phyloP scores from a whole-genome alignment of 2,329 filamentous ascomycete species.

The Colletotrichum sansevieriae region DNA sequence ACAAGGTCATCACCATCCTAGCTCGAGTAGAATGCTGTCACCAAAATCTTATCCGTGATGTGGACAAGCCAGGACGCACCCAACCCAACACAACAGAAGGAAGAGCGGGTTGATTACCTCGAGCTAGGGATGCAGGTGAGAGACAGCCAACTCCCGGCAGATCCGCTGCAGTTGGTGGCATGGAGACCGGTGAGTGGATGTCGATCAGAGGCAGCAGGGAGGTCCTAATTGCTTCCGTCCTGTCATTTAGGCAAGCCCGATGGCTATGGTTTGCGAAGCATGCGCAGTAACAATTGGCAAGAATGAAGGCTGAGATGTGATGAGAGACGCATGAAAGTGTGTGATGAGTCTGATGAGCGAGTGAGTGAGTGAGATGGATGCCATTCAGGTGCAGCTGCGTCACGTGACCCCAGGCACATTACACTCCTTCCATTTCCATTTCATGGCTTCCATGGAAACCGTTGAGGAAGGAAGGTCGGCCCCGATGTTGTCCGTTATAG shows the following conservation, averaged over 20 bases:
- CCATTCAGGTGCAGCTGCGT: not conserved
- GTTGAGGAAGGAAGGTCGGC: slow-evolving; percentile 20
- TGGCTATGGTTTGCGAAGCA: not conserved
- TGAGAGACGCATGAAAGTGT: slow-evolving; percentile 4
- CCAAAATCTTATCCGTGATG: not conserved
- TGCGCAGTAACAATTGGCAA: slow-evolving; percentile 29
- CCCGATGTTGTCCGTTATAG: not conserved
- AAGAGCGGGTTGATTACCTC: no score
- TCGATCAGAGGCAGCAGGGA: not conserved
- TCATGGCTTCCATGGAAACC: not conserved
- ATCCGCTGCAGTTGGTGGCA: slow-evolving; percentile 31
- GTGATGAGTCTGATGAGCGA: not conserved
- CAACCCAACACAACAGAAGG: not conserved
- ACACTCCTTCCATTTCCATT: no score
- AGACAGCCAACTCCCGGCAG: slow-evolving; percentile 34
- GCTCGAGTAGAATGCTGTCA: not conserved
- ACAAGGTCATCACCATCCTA: no score
- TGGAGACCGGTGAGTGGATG: slow-evolving; percentile 15
- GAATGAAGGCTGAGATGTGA: slow-evolving; percentile 1
- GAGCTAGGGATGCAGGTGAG: slow-evolving; percentile 23
- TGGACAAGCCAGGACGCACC: slow-evolving; percentile 9
- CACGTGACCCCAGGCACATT: not conserved
- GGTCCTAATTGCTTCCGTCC: slow-evolving; percentile 19
- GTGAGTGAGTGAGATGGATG: not conserved
- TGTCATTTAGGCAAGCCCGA: slow-evolving; percentile 28